Base-by-base conservation (phyloP, 805 yeast species). In the Grigorovia yakushimaensis region DNA sequence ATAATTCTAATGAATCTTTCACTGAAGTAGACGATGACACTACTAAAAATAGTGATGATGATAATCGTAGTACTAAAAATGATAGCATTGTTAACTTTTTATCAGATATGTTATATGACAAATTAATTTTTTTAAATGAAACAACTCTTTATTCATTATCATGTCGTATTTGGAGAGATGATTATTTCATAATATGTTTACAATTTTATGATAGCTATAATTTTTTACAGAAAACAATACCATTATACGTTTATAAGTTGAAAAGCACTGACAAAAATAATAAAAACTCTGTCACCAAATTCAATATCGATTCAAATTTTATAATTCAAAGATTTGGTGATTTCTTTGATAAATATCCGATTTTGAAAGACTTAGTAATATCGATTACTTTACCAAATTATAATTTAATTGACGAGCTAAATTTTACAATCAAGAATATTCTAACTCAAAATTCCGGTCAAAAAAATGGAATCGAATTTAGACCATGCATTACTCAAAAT, bases 191-290 rank as follows among this genome's bases (percentile, higher is more conserved):
- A 20, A 38, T 53, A 20, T 47, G 48, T 20, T 42, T 49, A 20
- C 55, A 51, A 27, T 50, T 45, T 36, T 42, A 42, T 21, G 53
- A 53, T 39, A 33, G 46, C 15, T 20, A 10, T 10, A 47, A 36
- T 39, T 13, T 30, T 17, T 18, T 22, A 17, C 44, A 45, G 36
- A 51, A 22, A 21, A 36, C 43, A 3, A 22, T 51, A 37, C 54
- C 53, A 3, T 27, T 52, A 11, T 39, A 27, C 9, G 13, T 27
- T 27, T 27, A 27, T 27, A 27, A 27, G 9, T 27, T 27, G 33
- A 27, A 27, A 27, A 27, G 13, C 33, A 10, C 10, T 27, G 13
- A 27, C 9, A 27, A 4, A 27, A 10, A 10, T 5, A 15, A 15
- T 27, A 27, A 7, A 27, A 27, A 27, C 4, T 27, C 42, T 7